Conservation (phyloP, 768 basidiomycete genomes). For the Suillus sp. region DNA sequence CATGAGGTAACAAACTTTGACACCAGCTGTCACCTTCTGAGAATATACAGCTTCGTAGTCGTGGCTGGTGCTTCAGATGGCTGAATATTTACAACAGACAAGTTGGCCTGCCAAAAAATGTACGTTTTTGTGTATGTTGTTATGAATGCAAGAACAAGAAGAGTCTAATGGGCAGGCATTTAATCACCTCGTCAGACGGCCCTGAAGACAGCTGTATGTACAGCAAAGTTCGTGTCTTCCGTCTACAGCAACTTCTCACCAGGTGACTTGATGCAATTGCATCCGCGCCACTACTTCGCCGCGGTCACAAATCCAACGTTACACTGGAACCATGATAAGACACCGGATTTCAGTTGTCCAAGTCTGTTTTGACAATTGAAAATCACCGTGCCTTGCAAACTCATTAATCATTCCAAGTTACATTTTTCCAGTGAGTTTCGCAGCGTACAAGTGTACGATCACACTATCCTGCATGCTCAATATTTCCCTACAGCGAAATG, state of each 20-base stretch:
- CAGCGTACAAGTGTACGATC: not conserved
- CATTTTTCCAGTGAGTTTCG: not conserved
- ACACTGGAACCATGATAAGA: too few relatives aligned
- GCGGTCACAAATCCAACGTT: too few relatives aligned
- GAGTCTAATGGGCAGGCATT: not conserved
- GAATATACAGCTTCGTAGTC: not conserved
- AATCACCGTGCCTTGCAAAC: not conserved
- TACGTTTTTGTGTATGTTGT: not conserved
- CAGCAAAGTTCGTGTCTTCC: not conserved
- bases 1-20: not conserved
- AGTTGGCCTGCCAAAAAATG: not conserved
- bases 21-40: not conserved
- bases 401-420: not conserved
- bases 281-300: not conserved
- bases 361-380: not conserved
- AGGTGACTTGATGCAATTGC: not conserved
- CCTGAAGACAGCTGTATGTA: not conserved
- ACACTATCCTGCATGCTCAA: not conserved
- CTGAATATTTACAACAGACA: not conserved
- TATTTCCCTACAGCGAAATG: not conserved
- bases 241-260: not conserved
- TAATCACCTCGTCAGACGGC: not conserved
- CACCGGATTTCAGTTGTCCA: not conserved
- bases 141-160: not conserved
- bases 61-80: not conserved